Percentiles rank a stretch among this genome's conserved stretches.
phyloP scores from a whole-genome alignment of 2,329 filamentous ascomycete species.

The Sporothrix euskadiensis region DNA sequence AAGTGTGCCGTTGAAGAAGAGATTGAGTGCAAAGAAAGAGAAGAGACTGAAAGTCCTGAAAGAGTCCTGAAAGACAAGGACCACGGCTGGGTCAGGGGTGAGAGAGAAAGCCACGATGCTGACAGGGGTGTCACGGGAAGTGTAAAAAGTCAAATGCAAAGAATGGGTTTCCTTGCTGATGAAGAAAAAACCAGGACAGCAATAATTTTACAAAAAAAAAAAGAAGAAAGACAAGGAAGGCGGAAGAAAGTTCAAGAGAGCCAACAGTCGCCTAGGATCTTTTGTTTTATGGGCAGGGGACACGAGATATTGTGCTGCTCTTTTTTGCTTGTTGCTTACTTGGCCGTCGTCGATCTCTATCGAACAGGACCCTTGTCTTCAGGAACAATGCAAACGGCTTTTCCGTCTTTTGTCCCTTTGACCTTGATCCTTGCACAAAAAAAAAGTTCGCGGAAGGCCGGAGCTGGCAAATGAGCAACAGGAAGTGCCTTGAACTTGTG shows the following conservation, averaged over 20 bases:
- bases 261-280: neutral
- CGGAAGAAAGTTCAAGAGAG: neutral
- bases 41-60: neutral
- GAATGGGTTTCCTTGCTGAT: neutral
- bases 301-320: neutral
- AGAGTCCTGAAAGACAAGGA: neutral
- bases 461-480: neutral
- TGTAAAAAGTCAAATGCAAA: constrained; percentile 7
- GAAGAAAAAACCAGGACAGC: neutral
- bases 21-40: neutral
- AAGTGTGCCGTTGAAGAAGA: neutral
- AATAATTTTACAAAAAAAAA: neutral
- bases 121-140: constrained; percentile 6
- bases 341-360: neutral
- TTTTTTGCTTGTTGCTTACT: neutral
- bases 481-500: constrained; percentile 3
- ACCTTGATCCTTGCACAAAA: neutral
- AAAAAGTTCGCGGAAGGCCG: neutral
- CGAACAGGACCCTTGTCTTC: neutral
- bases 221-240: neutral
- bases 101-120: neutral
- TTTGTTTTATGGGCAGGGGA: neutral
- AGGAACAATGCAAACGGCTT: neutral
- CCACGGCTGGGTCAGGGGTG: neutral
- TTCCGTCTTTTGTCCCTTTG: neutral